Percentiles rank a stretch among this genome's conserved stretches.
phyloP scores from a whole-genome alignment of 805 yeast species.

The Hanseniaspora thailandica region DNA sequence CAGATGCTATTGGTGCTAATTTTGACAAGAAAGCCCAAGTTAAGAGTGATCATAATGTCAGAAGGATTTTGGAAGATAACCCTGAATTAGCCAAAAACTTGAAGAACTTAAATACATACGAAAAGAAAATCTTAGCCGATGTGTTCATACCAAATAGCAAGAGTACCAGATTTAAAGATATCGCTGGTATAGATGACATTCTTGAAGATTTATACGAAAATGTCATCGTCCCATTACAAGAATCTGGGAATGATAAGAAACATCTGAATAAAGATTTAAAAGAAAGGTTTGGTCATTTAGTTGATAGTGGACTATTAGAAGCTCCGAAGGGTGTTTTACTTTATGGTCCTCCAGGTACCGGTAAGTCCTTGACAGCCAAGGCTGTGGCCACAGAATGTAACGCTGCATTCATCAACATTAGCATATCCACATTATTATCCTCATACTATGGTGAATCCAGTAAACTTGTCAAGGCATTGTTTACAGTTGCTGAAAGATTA shows the following conservation, averaged over 20 bases:
- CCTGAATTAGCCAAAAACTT: conserved; percentile 46
- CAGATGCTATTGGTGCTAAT: conserved; percentile 34
- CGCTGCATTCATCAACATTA: conserved; percentile 78
- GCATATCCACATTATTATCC: conserved; percentile 91
- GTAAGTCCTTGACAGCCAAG: conserved; percentile 93
- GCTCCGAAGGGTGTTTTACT: conserved; percentile 91
- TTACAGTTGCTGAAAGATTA: conserved; percentile 75
- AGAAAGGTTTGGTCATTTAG: conserved; percentile 50
- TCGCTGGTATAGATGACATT: conserved; percentile 79
- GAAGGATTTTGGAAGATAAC: conserved; percentile 44
- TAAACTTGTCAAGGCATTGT: conserved; percentile 84
- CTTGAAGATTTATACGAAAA: conserved; percentile 79
- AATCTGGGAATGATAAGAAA: conserved; percentile 8
- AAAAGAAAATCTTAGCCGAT: conserved; percentile 59
- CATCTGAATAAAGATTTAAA: conserved; percentile 10
- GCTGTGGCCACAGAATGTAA: conserved; percentile 86
- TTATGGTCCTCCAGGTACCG: conserved; percentile 96
- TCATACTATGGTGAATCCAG: conserved; percentile 97
- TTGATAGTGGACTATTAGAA: conserved; percentile 61
- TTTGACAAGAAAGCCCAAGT: conserved; percentile 48
- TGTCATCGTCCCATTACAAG: conserved; percentile 64
- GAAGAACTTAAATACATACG: conserved; percentile 50
- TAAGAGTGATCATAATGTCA: conserved; percentile 47
- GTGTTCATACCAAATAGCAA: conserved; percentile 81
- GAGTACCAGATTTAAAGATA: conserved; percentile 58